A percentile compares a stretch with the other conserved stretches of the same genome.
These are phyloP conservation scores for Symbiodinium pilosum DNA, from an alignment of 73 alveolate genomes.

Conservation along the genomic window DNA sequence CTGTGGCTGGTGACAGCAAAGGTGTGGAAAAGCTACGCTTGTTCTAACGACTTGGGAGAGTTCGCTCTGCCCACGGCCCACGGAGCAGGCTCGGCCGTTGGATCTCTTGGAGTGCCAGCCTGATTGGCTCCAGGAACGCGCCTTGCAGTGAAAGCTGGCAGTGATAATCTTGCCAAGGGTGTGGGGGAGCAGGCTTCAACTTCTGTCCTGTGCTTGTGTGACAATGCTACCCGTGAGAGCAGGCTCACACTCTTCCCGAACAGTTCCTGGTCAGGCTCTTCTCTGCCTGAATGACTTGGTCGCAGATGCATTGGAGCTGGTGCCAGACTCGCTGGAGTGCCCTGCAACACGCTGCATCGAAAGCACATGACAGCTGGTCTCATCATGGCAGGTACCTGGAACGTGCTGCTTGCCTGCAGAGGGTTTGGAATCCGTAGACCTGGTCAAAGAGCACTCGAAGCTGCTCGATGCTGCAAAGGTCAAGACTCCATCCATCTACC, in stretches of 20 bases:
- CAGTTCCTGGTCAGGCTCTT: conserved; percentile 23
- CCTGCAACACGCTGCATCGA: too few species aligned
- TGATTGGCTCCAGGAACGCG: neutral
- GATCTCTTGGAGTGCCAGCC: neutral
- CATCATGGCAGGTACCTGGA: conserved; percentile 51
- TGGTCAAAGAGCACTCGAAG: too few species aligned
- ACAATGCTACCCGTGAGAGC: too few species aligned
- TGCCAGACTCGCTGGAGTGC: conserved; percentile 86
- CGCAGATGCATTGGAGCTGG: conserved; percentile 77
- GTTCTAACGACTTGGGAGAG: conserved; percentile 64
- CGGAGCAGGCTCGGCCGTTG: conserved; percentile 3
- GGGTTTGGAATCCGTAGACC: too few species aligned
- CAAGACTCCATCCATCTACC: conserved; percentile 47
- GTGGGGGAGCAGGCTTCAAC: conserved; percentile 46
- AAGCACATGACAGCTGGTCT: neutral
- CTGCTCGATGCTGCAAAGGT: neutral
- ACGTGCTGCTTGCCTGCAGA: neutral
- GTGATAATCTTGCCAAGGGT: conserved; percentile 63
- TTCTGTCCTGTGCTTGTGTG: neutral
- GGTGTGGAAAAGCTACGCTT: conserved; percentile 75
- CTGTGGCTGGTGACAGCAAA: too few species aligned
- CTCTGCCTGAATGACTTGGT: conserved; percentile 67
- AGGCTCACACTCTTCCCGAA: too few species aligned
- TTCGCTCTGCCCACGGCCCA: conserved; percentile 79
- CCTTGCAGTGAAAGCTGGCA: conserved; percentile 29